Base-by-base conservation (phyloP, 352 stramenopile genomes). In the Globisporangium abappressorium region DNA sequence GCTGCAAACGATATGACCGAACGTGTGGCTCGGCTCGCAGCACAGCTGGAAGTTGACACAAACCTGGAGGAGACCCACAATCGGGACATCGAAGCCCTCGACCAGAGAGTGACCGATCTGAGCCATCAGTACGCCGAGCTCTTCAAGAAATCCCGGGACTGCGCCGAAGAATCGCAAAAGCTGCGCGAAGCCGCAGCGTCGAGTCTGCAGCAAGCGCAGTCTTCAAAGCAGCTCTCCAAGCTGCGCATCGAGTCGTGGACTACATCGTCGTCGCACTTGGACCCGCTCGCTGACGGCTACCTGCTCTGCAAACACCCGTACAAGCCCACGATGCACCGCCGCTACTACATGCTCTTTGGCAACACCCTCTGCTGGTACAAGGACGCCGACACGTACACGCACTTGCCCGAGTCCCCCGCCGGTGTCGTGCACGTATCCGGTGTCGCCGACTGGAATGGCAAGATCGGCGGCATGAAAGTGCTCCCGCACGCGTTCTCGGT, bases 331-430 rank as follows among this genome's bases (percentile, higher is more conserved):
- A 91, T 92, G 81, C 86, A 93, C 38, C 82, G 84, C 1, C 80
- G 82, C 33, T 94, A 94, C 75, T 93, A 89, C 65, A 84, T 94
- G 14, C 70, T 94, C 18, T 87, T 78, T 11, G 86, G 86, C 18
- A 93, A 89, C 62, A 93, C 86, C 15, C 66, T 94, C 1, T 93
- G 86, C 72, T 94, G 86, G 84, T 94, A 91, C 70, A 80, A 87
- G 28, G 79, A 91, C 63, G 82, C 79, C 12, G 82, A 94, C 67
- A 75, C 77, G 7, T 94, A 81, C 60, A 76, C 74, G 2, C 64
- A 71, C 34, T 73, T 86, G 24, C 75, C 84, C 26, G 70, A 82
- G 49, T 65, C 65, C 9, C 86, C 86, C 0, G 86, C 71, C 8
- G 86, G 84, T 1, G 82, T 92, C 12, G 75, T 92, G 3, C 86